Percentiles rank a stretch among this genome's conserved stretches.
Conservation (phyloP, 306 rosid species). For the Vigna trinervia region DNA sequence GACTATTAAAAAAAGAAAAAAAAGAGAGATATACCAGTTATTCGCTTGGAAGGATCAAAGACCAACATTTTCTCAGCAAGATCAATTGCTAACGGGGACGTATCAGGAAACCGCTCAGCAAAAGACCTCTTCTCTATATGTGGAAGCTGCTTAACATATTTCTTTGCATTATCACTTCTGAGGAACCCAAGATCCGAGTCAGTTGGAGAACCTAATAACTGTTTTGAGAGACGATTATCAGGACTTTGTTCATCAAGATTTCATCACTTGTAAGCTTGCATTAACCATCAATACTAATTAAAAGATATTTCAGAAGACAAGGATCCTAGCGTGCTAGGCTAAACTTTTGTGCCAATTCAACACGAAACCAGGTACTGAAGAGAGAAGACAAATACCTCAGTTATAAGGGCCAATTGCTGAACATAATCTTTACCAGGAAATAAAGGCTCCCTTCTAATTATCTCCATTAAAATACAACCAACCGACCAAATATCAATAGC, state of each 20-base stretch:
- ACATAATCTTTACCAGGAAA: slow-evolving; percentile 66
- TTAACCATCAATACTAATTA: slow-evolving; percentile 3
- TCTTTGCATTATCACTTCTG: slow-evolving; percentile 92
- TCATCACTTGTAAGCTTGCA: slow-evolving; percentile 10
- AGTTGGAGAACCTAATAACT: slow-evolving; percentile 90
- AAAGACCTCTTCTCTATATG: slow-evolving; percentile 74
- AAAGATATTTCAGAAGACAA: slow-evolving; percentile 18
- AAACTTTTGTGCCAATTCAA: slow-evolving; percentile 16
- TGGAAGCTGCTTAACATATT: slow-evolving; percentile 92
- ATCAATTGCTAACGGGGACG: slow-evolving; percentile 78
- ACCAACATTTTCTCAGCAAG: slow-evolving; percentile 93
- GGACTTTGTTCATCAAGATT: slow-evolving; percentile 34
- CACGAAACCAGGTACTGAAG: neutral
- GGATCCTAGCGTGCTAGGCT: slow-evolving; percentile 15
- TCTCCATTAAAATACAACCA: slow-evolving; percentile 64
- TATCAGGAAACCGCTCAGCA: slow-evolving; percentile 64
- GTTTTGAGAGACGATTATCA: slow-evolving; percentile 38
- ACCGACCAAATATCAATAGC: slow-evolving; percentile 69
- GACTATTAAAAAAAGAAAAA: slow-evolving; percentile 29
- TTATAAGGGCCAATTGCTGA: slow-evolving; percentile 59
- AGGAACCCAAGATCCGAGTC: slow-evolving; percentile 93
- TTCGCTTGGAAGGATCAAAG: slow-evolving; percentile 90
- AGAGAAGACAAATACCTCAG: slow-evolving; percentile 46
- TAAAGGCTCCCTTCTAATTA: slow-evolving; percentile 56
- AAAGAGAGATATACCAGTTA: slow-evolving; percentile 64